Evolutionary conservation across 2,329 filamentous ascomycete species (phyloP), one percentile per base, ranked within the genome.

Genomic region (Fusarium denticulatum): DNA sequence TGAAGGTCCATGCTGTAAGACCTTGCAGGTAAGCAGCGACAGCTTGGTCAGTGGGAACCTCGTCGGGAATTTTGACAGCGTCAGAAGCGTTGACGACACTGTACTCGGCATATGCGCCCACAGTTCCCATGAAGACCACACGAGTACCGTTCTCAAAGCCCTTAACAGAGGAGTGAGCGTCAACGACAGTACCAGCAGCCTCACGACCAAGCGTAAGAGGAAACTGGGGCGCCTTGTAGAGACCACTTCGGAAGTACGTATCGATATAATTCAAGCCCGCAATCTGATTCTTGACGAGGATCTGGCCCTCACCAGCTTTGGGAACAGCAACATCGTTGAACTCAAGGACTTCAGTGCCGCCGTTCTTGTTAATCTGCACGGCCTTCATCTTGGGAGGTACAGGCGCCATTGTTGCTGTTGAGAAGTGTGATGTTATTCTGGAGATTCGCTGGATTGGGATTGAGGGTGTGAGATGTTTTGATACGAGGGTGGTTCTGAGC

Each of bases 241-340:
- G 89, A 16, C 95, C 95, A 18, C 88, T 90, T 80, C 95, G 94
- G 88, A 95, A 97, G 84, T 97, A 97, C 43, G 86, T 97, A 83
- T 97, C 95, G 78, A 97, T 97, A 84, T 89, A 97, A 84, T 97
- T 97, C 69, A 97, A 86, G 67, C 95, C 95, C 55, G 92, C 87
- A 80, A 89, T 93, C 72, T 92, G 89, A 82, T 97, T 97, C 83
- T 92, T 93, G 66, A 97, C 89, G 8, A 97, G 88, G 28, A 97
- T 83, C 75, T 97, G 87, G 66, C 90, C 91, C n/a, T 91, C 89
- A 40, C 89, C 85, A 5, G 88, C 89, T 56, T 86, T 84, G 0
- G 94, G 94, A 3, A 97, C 89, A 24, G 81, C 91, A 7, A 94
- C 81, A 78, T 94, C 89, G 78, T 88, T 92, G 82, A 92, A 90